Evolutionary conservation across 108 stramenopile genomes (phyloP), one percentile per base, ranked within the genome.

Genomic region (Nitzschia putrida): DNA sequence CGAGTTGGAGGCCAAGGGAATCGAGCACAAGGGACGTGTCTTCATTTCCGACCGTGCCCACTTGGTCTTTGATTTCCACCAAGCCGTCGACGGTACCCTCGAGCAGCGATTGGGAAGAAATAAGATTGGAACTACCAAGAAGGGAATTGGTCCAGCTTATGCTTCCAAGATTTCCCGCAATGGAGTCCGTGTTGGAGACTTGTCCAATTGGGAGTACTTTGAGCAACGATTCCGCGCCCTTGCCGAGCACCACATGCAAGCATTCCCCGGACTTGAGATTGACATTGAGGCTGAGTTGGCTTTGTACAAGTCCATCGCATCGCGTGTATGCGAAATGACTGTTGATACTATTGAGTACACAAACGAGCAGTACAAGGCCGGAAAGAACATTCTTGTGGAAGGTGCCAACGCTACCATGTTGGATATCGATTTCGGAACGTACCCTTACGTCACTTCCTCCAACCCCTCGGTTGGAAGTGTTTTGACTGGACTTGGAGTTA

Each of bases 361-460:
- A 45, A 95, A 97, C 71, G 59, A 89, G 40, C 83, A 93, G 51
- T 95, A 89, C 76, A 79, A 72, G 39, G 72, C 71, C 16, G 97
- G 97, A 26, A 95, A 97, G 77, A 90, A 76, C 57, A 98, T 99
- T 58, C 73, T 99, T 53, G 93, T 97, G 4, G 99, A 99, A 76
- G 99, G 99, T 54, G 99, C 99, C 61, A 99, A 99, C 83, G 99
- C 99, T 26, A 95, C 97, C 74, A 98, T 99, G 97, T 83, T 99
- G 53, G 99, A 99, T 79, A 93, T 98, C 75, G 99, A 99, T 82
- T 98, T 97, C 76, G 99, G 99, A 21, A 98, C 99, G 12, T 99
- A 98, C 79, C 99, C 98, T 0, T 99, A 87, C 77, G 99, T 99
- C 14, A 98, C 99, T 24, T 97, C 96, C 8, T 91, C 89, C 71